Conservation (phyloP, 2,329 filamentous ascomycete genomes). For the Ophioceras dolichostomum region DNA sequence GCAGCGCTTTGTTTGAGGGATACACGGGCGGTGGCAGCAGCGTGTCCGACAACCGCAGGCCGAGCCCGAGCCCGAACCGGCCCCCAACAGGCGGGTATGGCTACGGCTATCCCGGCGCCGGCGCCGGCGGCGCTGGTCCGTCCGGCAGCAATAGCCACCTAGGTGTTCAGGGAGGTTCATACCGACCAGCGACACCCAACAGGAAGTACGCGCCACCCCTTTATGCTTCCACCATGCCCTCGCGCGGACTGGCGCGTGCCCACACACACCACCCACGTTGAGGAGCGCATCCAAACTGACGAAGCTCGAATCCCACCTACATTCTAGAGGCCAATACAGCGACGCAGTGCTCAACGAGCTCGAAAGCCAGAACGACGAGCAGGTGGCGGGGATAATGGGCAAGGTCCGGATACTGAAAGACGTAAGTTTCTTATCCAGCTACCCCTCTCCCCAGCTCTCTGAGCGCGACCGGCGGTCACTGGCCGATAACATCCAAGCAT, state of each 20-base stretch:
- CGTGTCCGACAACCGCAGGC: conserved; percentile 25
- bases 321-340: conserved; percentile 77
- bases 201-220: conserved; percentile 35
- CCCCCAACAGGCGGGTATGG: conserved; percentile 33
- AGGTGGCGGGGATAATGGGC: conserved; percentile 80
- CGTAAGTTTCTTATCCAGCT: conserved; percentile 38
- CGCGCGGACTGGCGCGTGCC: background rate
- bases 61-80: conserved; percentile 31
- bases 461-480: background rate
- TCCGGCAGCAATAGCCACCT: background rate
- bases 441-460: background rate
- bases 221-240: too few species aligned
- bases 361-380: conserved; percentile 87
- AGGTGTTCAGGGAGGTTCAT: conserved; percentile 16
- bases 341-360: conserved; percentile 85
- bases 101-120: conserved; percentile 36
- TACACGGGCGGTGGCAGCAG: conserved; percentile 45
- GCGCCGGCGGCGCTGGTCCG: conserved; percentile 11
- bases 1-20: conserved; percentile 63
- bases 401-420: conserved; percentile 86
- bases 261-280: background rate
- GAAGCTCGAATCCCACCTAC: too few species aligned
- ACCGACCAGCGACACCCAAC: conserved; percentile 60
- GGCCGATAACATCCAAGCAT: background rate
- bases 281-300: too few species aligned